Evolutionary conservation across 371 early-diverging fungal species (phyloP).

Genomic region (Mortierella sp.): DNA sequence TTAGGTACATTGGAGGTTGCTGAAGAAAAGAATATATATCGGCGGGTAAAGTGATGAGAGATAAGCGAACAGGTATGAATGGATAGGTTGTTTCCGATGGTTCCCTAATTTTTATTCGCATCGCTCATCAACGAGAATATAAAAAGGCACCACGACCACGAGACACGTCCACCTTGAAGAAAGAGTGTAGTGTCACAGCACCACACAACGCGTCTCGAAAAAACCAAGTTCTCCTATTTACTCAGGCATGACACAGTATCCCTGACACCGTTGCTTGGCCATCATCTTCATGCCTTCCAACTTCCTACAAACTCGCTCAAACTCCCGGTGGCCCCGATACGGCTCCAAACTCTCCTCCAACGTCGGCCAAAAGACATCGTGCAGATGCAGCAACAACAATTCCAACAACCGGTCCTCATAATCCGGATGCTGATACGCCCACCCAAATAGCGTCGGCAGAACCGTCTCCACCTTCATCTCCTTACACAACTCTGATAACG

Average conservation of each 20-base stretch:
- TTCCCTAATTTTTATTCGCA: too few species aligned
- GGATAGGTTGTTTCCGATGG: background rate
- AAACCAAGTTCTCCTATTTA: too few species aligned
- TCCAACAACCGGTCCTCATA: slow-evolving; percentile 16
- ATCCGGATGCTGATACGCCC: slow-evolving; percentile 31
- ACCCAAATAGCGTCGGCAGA: slow-evolving; percentile 4
- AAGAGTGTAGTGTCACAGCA: too few species aligned
- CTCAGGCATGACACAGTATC: background rate
- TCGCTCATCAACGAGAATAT: too few species aligned
- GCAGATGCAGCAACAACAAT: background rate
- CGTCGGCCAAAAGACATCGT: background rate
- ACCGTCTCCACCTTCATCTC: background rate
- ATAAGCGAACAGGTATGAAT: background rate
- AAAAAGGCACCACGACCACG: too few species aligned
- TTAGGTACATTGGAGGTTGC: too few species aligned
- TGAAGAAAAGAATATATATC: too few species aligned
- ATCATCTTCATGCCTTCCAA: background rate
- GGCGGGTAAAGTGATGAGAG: too few species aligned
- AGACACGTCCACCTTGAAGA: too few species aligned
- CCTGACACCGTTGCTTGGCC: background rate
- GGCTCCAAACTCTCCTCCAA: background rate
- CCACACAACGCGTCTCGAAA: too few species aligned
- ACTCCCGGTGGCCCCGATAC: background rate
- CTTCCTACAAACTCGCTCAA: background rate
- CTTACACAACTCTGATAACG: slow-evolving; percentile 2